Evolutionary conservation across 495 filamentous ascomycete genomes (phyloP), one percentile per base, ranked within the genome.

Genomic region (Penicillium ucsense): DNA sequence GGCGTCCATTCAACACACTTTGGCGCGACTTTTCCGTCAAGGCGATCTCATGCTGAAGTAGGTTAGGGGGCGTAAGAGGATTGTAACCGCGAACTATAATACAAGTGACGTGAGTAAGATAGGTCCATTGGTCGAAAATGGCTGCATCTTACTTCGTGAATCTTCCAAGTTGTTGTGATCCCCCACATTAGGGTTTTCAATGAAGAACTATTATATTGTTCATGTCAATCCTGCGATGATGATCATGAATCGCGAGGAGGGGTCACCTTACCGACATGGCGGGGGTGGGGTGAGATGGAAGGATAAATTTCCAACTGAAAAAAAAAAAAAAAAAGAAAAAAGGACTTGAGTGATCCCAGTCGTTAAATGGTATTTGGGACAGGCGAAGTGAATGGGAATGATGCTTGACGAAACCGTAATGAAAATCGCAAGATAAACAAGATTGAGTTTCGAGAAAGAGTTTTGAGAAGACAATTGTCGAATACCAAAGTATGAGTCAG

Each of bases 41-140:
- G 35, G 80, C 74, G 59, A 97, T 90, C 67, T 99, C 90, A 75
- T 89, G 85, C 68, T 97, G 92, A 49, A 99, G 87, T 40, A 97
- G 83, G 59, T 94, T 85, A 37, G 94, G 94, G 4, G 94, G 84
- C 30, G 85, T 95, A 43, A 97, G 74, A 52, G 94, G 94, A 64
- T 95, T 96, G 78, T 94, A 88, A 47, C 88, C 88, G 45, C 79
- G 80, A 71, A 92, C 88, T 92, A 54, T 51, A 47, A 32, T 48
- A 34, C 41, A 20, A 41, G 39, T 52, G 41, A 54, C 41, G n/a
- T 33, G 28, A 35, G 45, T 28, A 35, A 4, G 36, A 10, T 20
- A 20, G 20, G 20, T 20, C 34, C 31, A 48, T 49, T 48, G 31
- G 31, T 10, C 30, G 7, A 0, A 5, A 5, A 31, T 33, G 35